A percentile compares a stretch with the other conserved stretches of the same genome.
Evolutionary conservation across 2,329 filamentous ascomycete genomes (phyloP).

Genomic region (Penicillium frequentans): DNA sequence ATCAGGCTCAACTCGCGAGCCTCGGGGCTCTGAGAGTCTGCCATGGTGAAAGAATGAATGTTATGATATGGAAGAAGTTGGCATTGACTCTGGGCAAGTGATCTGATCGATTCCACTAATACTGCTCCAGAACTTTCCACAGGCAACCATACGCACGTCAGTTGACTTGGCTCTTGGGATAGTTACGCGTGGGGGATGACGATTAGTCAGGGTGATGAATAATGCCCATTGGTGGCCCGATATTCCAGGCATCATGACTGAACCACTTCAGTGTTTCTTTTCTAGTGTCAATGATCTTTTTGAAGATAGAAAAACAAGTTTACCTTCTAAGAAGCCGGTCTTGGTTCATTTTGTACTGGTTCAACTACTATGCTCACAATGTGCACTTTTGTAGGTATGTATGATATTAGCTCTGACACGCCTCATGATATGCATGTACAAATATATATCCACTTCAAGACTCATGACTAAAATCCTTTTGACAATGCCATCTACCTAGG

Average conservation of each 20-base stretch:
- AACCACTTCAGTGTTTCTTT: no score
- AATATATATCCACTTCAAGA: no score
- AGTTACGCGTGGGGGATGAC: background rate
- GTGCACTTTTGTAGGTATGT: no score
- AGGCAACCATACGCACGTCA: slow-evolving; percentile 16
- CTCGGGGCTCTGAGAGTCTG: slow-evolving; percentile 38
- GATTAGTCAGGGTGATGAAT: slow-evolving; percentile 9
- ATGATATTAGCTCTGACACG: no score
- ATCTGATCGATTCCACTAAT: background rate
- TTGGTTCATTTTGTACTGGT: no score
- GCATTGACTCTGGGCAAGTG: background rate
- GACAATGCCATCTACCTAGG: no score
- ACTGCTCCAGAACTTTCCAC: background rate
- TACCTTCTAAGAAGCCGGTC: no score
- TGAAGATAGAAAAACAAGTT: no score
- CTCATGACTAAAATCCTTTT: no score
- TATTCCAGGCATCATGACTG: background rate
- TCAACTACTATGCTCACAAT: no score
- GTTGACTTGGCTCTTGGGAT: slow-evolving; percentile 4
- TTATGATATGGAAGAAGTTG: background rate
- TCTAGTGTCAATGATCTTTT: no score
- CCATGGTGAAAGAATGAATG: slow-evolving; percentile 25
- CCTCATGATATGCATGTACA: no score
- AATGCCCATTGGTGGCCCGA: background rate
- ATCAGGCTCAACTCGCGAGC: slow-evolving; percentile 77